These are phyloP conservation scores for Ambrosiella xylebori DNA, from an alignment of 2,329 filamentous ascomycete genomes.

Conservation along the genomic window DNA sequence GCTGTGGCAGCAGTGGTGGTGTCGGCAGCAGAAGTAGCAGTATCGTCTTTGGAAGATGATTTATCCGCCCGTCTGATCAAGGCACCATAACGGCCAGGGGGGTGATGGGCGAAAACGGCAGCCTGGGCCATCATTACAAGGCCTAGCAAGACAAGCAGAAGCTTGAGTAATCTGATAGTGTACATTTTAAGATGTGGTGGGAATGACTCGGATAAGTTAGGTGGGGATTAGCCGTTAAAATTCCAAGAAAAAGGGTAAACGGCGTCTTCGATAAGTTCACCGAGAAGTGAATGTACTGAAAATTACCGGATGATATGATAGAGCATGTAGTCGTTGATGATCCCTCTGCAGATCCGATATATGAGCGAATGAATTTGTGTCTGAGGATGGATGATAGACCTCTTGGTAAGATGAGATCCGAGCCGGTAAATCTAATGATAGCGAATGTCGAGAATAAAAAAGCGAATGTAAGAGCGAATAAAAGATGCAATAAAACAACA, in stretches of 20 bases:
- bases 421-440: neutral
- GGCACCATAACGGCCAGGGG: slow-evolving; percentile 6
- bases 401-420: too few species aligned
- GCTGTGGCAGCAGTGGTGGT: neutral
- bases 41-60: neutral
- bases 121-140: slow-evolving; percentile 30
- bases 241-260: too few species aligned
- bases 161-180: slow-evolving; percentile 26
- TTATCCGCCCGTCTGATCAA: slow-evolving; percentile 8
- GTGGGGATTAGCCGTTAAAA: too few species aligned
- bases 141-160: slow-evolving; percentile 33
- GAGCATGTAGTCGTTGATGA: too few species aligned
- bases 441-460: neutral
- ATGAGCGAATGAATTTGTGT: too few species aligned
- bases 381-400: too few species aligned
- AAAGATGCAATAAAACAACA: neutral
- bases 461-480: neutral
- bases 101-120: slow-evolving; percentile 17
- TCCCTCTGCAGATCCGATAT: too few species aligned
- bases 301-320: too few species aligned
- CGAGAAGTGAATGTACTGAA: too few species aligned
- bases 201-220: too few species aligned
- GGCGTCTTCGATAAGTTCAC: too few species aligned
- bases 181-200: slow-evolving; percentile 25
- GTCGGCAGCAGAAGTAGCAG: slow-evolving; percentile 1